phyloP scores from a whole-genome alignment of 345 rosid species.

The Heritiera littoralis region DNA sequence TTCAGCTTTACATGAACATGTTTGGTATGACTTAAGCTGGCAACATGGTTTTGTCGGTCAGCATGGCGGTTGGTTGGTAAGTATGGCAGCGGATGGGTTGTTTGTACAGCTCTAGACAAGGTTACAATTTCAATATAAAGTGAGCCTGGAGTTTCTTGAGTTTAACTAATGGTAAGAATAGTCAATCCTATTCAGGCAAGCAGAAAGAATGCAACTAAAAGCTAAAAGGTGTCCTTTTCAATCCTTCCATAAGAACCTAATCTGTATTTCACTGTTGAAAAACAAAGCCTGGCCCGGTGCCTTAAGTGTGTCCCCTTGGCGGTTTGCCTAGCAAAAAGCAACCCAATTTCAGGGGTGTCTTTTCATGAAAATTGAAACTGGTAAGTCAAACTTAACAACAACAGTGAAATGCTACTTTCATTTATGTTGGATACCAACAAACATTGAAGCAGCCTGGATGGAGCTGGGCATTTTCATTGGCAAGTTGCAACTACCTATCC shows the following conservation, averaged over 20 bases:
- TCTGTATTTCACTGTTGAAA: background rate
- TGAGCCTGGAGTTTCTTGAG: background rate
- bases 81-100: background rate
- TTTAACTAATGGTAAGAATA: background rate
- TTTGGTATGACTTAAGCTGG: background rate
- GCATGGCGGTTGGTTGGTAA: background rate
- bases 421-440: background rate
- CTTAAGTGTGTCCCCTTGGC: background rate
- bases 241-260: background rate
- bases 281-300: background rate
- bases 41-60: background rate
- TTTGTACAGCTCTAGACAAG: background rate
- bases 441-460: constrained; percentile 7
- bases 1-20: background rate
- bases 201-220: background rate
- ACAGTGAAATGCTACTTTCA: background rate
- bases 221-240: background rate
- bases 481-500: background rate
- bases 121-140: background rate
- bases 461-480: background rate
- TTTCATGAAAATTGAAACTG: background rate
- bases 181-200: background rate
- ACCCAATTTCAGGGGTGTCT: background rate
- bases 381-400: background rate
- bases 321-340: background rate